Percentiles rank a stretch among this genome's conserved stretches.
phyloP scores from a whole-genome alignment of 225 moss, liverwort and hornwort species.

The Pseudoscleropodium purum region DNA sequence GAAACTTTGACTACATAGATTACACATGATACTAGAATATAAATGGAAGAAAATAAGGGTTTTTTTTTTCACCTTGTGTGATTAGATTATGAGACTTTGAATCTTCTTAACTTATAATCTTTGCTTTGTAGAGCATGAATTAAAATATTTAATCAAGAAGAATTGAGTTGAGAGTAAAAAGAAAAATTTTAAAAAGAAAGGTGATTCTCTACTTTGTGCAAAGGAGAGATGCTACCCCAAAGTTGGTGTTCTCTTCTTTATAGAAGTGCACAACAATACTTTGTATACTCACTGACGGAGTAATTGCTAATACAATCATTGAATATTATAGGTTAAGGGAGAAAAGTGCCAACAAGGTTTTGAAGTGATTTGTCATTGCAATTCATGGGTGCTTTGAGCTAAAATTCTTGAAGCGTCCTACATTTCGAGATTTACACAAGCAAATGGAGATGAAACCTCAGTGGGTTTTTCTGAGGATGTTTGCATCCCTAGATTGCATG shows the following conservation, averaged over 20 bases:
- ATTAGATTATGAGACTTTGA: background rate
- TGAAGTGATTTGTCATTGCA: too few species aligned
- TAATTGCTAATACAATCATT: fast-evolving
- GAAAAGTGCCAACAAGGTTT: fast-evolving
- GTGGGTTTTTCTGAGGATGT: fast-evolving
- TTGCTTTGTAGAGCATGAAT: too few species aligned
- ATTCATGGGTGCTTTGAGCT: fast-evolving
- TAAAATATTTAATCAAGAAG: too few species aligned
- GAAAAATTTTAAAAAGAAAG: too few species aligned
- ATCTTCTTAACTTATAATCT: too few species aligned
- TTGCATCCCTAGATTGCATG: background rate
- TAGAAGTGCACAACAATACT: background rate
- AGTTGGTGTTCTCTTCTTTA: fast-evolving
- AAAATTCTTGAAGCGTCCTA: background rate
- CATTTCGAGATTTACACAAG: background rate
- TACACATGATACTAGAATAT: too few species aligned
- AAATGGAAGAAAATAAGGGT: background rate
- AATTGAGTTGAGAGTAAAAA: too few species aligned
- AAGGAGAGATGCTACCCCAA: fast-evolving
- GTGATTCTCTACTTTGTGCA: fast-evolving
- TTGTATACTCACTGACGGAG: fast-evolving
- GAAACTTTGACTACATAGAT: too few species aligned
- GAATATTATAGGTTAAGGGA: background rate
- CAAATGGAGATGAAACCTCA: background rate
- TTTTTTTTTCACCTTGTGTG: background rate